Evolutionary conservation across 495 filamentous ascomycete species (phyloP), one percentile per base, ranked within the genome.

Genomic region (Aspergillus sclerotioniger): DNA sequence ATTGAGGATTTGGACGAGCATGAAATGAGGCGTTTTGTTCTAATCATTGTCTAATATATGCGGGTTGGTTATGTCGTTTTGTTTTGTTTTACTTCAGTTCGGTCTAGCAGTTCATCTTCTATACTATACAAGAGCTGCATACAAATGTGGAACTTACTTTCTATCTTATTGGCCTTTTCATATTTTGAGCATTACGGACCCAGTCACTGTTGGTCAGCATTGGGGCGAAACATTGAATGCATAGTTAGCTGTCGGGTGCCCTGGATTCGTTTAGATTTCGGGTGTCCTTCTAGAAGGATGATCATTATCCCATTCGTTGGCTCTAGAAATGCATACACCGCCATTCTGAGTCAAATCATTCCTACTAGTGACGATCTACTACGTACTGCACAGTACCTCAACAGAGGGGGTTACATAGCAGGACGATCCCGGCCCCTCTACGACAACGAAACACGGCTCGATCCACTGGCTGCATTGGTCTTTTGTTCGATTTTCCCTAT

Each of bases 391-490:
- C n/a, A 35, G 28, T 49, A 49, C 46, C 16, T n/a, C n/a, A n/a
- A n/a, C n/a, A n/a, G n/a, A n/a, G n/a, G n/a, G n/a, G n/a, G n/a
- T n/a, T 49, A 49, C 46, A 25, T 47, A 54, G 13, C 9, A 54
- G 25, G 25, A 25, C 25, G 25, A 25, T 6, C 12, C 13, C 16
- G 19, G 5, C 41, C 21, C 10, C 28, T n/a, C 6, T 8, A 32
- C 43, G 20, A 33, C 31, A 21, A 21, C 6, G 25, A 44, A 16
- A 20, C 43, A 29, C 25, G 17, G 19, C 45, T 48, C 44, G 32
- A 37, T 48, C 54, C 52, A 61, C 59, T 52, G 54, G 50, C 51
- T 28, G 43, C 53, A 55, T 20, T 51, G 54, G 51, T 45, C n/a
- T 47, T 17, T 61, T 51, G 53, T 17, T 61, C 47, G 49, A 47